These are phyloP conservation scores for Pseudopediastrum boryanum DNA, from an alignment of 139 green algal species.

Conservation along the genomic window DNA sequence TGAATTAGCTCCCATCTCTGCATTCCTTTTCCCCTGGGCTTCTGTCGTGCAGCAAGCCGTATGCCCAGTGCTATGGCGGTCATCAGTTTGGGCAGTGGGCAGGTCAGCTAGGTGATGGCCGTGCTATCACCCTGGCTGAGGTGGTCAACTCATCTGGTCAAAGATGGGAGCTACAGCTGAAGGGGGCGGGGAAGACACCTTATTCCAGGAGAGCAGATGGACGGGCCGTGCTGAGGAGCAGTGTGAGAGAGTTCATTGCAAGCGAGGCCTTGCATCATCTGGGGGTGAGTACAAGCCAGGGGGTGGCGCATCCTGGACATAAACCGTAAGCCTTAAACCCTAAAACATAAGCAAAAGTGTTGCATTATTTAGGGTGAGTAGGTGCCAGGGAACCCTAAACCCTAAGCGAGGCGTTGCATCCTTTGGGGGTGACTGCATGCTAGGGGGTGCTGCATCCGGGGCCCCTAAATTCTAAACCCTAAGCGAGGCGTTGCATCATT, in stretches of 20 bases:
- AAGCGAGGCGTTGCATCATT: too few relatives aligned
- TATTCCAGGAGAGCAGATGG: conserved; percentile 91
- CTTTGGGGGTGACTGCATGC: too few relatives aligned
- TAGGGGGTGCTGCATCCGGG: too few relatives aligned
- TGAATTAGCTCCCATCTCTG: conserved; percentile 8
- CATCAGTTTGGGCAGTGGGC: conserved; percentile 79
- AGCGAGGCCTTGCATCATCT: conserved; percentile 88
- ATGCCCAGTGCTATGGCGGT: conserved; percentile 83
- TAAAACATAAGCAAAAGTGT: too few relatives aligned
- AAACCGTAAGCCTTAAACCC: too few relatives aligned
- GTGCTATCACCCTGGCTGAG: conserved; percentile 87
- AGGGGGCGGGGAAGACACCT: conserved; percentile 91
- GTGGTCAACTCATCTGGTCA: conserved; percentile 48
- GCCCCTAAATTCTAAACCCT: too few relatives aligned
- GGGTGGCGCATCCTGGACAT: too few relatives aligned
- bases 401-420: too few relatives aligned
- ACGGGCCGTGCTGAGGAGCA: conserved; percentile 88
- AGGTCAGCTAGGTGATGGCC: conserved; percentile 64
- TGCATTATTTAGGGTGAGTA: too few relatives aligned
- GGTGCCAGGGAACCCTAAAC: too few relatives aligned
- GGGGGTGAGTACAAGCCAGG: too few relatives aligned
- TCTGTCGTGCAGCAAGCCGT: conserved; percentile 43
- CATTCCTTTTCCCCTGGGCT: background rate
- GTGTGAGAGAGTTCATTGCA: conserved; percentile 86
- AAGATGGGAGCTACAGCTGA: conserved; percentile 95